Percentiles rank a stretch among this genome's conserved stretches.
phyloP scores from a whole-genome alignment of 148 eudicot genomes.

The Chenopodium quinoa region DNA sequence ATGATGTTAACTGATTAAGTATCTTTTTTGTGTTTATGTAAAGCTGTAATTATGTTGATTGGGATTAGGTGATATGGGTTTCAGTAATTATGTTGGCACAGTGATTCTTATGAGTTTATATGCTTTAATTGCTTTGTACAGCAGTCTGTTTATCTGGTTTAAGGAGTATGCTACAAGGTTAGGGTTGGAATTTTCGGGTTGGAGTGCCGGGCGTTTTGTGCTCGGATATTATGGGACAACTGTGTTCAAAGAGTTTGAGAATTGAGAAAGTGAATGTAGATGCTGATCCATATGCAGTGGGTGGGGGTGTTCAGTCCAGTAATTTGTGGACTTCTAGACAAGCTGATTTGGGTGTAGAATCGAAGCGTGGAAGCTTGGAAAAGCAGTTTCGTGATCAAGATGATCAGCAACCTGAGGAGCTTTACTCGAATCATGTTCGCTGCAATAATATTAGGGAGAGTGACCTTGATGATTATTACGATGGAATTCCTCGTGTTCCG shows the following conservation, averaged over 20 bases:
- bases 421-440: slow-evolving; percentile 16
- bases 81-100: slow-evolving; percentile 7
- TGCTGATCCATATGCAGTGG: slow-evolving; percentile 17
- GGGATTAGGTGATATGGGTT: neutral
- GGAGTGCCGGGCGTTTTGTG: neutral
- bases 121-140: neutral
- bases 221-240: slow-evolving; percentile 29
- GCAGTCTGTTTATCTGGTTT: neutral
- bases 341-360: slow-evolving; percentile 11
- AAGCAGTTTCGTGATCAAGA: slow-evolving; percentile 21
- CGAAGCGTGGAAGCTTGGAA: slow-evolving; percentile 19
- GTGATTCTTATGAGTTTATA: neutral
- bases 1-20: neutral
- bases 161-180: slow-evolving; percentile 15
- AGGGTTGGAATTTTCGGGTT: slow-evolving; percentile 7
- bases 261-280: slow-evolving; percentile 26
- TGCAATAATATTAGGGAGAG: slow-evolving; percentile 19
- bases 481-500: slow-evolving; percentile 78
- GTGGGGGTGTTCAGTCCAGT: slow-evolving; percentile 10
- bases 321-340: slow-evolving; percentile 10
- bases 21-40: neutral
- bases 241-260: slow-evolving; percentile 29
- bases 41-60: neutral
- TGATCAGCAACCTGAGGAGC: slow-evolving; percentile 26
- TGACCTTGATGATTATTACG: slow-evolving; percentile 69